Percentiles rank a stretch among this genome's conserved stretches.
Conservation (phyloP, 805 yeast species). For the Yamadazyma nakazawae region DNA sequence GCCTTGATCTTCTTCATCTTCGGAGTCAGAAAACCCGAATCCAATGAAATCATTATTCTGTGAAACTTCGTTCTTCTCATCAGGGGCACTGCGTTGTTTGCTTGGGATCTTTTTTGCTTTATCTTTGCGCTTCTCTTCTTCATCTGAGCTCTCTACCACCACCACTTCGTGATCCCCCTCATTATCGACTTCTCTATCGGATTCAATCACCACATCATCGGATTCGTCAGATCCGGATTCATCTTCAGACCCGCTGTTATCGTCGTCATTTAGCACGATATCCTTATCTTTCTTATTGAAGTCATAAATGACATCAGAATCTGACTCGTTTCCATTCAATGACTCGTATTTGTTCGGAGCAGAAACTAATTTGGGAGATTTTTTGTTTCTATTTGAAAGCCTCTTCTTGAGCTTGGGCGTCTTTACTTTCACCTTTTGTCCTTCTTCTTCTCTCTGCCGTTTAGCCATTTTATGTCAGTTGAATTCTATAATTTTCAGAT, state of each 20-base stretch:
- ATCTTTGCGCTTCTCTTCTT: constrained; percentile 9
- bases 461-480: constrained; percentile 1
- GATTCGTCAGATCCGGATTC: not conserved
- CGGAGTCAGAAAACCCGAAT: constrained; percentile 48
- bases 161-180: constrained; percentile 2
- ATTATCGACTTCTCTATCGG: constrained; percentile 9
- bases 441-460: constrained; percentile 23
- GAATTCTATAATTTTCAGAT: not conserved
- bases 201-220: constrained; percentile 2
- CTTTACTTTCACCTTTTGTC: constrained; percentile 18
- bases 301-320: constrained; percentile 23
- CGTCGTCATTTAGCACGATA: constrained; percentile 30
- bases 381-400: constrained; percentile 6
- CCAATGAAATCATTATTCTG: constrained; percentile 53
- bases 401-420: constrained; percentile 19
- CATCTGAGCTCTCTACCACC: constrained; percentile 5
- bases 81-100: not conserved
- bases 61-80: constrained; percentile 32
- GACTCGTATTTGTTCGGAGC: constrained; percentile 21
- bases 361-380: constrained; percentile 11
- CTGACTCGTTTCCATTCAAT: constrained; percentile 16
- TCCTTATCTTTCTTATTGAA: constrained; percentile 20
- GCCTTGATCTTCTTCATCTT: constrained; percentile 19
- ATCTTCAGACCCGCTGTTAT: constrained; percentile 12
- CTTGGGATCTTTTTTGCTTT: too few relatives aligned